A percentile compares a stretch with the other conserved stretches of the same genome.
Evolutionary conservation across 176 grass and related monocot genomes (phyloP).

Genomic region (Aegilops bicornis): DNA sequence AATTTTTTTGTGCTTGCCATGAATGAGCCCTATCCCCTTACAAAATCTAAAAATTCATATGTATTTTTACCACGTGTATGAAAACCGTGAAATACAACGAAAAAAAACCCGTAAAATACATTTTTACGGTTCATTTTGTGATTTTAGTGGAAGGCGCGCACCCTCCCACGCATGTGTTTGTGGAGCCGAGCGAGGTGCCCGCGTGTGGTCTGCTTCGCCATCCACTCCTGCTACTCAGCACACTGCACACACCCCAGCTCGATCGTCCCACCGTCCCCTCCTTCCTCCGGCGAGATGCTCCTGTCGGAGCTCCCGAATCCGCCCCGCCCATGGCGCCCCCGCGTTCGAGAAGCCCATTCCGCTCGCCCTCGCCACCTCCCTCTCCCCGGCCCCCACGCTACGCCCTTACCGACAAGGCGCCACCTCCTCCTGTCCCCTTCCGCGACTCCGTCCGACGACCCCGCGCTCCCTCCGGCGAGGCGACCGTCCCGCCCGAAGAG

Average conservation of each 20-base stretch:
- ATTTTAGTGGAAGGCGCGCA: not conserved
- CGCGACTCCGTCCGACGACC: not conserved
- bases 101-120: too few relatives aligned
- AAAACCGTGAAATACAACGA: too few relatives aligned
- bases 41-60: too few relatives aligned
- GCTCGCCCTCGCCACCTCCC: not conserved
- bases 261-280: not conserved
- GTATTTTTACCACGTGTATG: too few relatives aligned
- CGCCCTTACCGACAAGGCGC: not conserved
- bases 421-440: not conserved
- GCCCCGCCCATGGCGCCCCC: slow-evolving; percentile 29
- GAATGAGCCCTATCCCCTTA: too few relatives aligned
- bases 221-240: not conserved
- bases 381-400: not conserved
- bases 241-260: not conserved
- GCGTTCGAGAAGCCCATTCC: not conserved
- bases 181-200: not conserved
- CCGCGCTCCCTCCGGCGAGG: not conserved
- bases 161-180: not conserved
- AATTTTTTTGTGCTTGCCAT: too few relatives aligned
- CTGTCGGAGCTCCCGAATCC: slow-evolving; percentile 26
- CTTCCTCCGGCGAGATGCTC: slow-evolving; percentile 40
- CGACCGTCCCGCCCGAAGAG: not conserved
- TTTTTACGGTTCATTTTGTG: too few relatives aligned
- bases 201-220: slow-evolving; percentile 1